A percentile compares a stretch with the other conserved stretches of the same genome.
phyloP scores from a whole-genome alignment of 805 yeast genomes.

The Lachancea dasiensis region DNA sequence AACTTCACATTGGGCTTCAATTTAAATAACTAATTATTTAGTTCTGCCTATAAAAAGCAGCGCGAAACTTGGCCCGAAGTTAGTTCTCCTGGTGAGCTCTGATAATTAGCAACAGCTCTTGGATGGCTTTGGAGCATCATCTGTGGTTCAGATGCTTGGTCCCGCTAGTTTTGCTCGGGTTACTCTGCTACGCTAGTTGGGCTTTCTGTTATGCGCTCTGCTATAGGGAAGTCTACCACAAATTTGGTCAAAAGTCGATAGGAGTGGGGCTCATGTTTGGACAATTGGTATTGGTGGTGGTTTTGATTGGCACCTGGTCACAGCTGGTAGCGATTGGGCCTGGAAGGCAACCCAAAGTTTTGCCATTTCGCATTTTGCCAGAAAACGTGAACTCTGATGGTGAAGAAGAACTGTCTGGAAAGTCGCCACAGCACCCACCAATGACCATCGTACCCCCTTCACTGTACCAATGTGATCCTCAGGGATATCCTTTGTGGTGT shows the following conservation, averaged over 20 bases:
- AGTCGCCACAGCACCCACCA: conserved; percentile 11
- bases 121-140: conserved; percentile 2
- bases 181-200: conserved; percentile 40
- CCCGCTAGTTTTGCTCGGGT: conserved; percentile 29
- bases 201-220: conserved; percentile 42
- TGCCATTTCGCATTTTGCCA: conserved; percentile 20
- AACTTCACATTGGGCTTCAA: too few species aligned
- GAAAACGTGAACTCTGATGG: conserved; percentile 1
- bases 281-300: conserved; percentile 13
- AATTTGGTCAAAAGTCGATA: conserved; percentile 12
- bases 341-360: conserved; percentile 23
- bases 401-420: neutral
- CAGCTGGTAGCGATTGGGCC: conserved; percentile 23
- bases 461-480: conserved; percentile 58
- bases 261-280: conserved; percentile 22
- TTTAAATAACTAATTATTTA: too few species aligned
- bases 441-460: conserved; percentile 43
- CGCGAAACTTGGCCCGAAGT: neutral
- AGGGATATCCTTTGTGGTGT: conserved; percentile 79
- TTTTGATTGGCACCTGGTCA: conserved; percentile 18
- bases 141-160: conserved; percentile 11
- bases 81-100: neutral
- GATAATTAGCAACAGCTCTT: neutral
- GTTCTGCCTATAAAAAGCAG: neutral
- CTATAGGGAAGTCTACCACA: conserved; percentile 25